Evolutionary conservation across 2,329 filamentous ascomycete genomes (phyloP), one percentile per base, ranked within the genome.

Genomic region (Akanthomyces muscarius): DNA sequence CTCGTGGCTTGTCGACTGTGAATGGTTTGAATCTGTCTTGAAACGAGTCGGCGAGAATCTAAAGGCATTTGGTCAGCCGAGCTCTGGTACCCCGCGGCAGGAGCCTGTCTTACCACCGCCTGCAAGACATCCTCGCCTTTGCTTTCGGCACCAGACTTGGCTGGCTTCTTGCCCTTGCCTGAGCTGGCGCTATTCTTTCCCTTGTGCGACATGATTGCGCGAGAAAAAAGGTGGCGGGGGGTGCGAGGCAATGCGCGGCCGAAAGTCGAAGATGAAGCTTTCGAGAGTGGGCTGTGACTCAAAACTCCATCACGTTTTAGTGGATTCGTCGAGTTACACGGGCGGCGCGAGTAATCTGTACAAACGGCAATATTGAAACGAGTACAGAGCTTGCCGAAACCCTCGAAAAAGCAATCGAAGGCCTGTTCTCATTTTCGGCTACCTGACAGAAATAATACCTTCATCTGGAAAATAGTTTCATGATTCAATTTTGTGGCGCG

Each of bases 1-100:
- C 92, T 82, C 95, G 86, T 72, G 95, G 95, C 68, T 86, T 90
- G 74, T 97, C 91, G 63, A 96, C 79, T 0, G 92, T 94, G 72
- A 98, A 95, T 0, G 95, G 95, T 69, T 84, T 86, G 78, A 96
- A 99, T 74, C 92, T 84, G 54, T 92, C 92, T 76, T 98, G 93
- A 74, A 96, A 99, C 1, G 92, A 93, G 80, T 99, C 95, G 68
- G 94, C 90, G 67, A 99, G 86, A 64, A 99, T 83, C 90, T 95
- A 33, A 5, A 33, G 38, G 30, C 14, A 33, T 18, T 14, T 23
- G 44, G 47, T 61, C 38, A 61, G 33, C 42, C 23, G 18, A 52
- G 60, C 45, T 6, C 13, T 59, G 16, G 56, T 62, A 69, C 69
- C 67, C 68, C 64, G 66, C 62, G 63, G 38, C 25, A 5, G 28